Percentiles rank a stretch among this genome's conserved stretches.
phyloP scores from a whole-genome alignment of 768 basidiomycete genomes.

The Amanita jacksonii region DNA sequence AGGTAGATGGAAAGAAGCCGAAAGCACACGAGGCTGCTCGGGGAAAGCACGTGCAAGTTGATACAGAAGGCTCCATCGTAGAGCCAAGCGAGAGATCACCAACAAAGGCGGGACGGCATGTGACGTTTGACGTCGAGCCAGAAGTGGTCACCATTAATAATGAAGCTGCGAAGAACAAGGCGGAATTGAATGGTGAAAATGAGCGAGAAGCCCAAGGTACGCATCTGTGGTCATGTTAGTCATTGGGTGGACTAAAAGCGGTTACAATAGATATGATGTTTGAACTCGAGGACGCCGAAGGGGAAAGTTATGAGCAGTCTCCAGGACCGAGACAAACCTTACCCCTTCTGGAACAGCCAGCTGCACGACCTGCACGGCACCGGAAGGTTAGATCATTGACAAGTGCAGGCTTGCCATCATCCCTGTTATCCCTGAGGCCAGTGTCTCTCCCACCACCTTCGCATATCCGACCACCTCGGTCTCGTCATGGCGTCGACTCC shows the following conservation, averaged over 20 bases:
- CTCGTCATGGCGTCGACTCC: slow-evolving; percentile 28
- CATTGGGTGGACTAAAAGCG: not conserved
- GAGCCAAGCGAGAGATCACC: slow-evolving; percentile 7
- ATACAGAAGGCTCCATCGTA: slow-evolving; percentile 7
- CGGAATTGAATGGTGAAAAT: slow-evolving; percentile 20
- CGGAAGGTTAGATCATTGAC: slow-evolving; percentile 23
- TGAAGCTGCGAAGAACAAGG: slow-evolving; percentile 22
- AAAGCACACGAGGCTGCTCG: slow-evolving; percentile 5
- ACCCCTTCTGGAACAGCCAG: slow-evolving; percentile 33
- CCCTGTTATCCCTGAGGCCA: slow-evolving; percentile 53
- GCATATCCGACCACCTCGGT: slow-evolving; percentile 37
- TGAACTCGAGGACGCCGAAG: slow-evolving; percentile 58
- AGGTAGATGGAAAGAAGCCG: slow-evolving; percentile 13
- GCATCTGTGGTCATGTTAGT: slow-evolving; percentile 14
- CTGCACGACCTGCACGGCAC: slow-evolving; percentile 21
- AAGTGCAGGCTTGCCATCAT: slow-evolving; percentile 38
- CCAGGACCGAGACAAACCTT: slow-evolving; percentile 26
- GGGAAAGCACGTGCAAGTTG: slow-evolving; percentile 3
- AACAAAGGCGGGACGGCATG: slow-evolving; percentile 51
- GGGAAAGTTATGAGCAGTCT: slow-evolving; percentile 26
- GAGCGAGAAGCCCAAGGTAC: slow-evolving; percentile 36
- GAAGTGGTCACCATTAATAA: slow-evolving; percentile 39
- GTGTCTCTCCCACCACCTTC: slow-evolving; percentile 62
- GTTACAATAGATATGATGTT: slow-evolving; percentile 52
- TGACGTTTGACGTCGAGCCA: slow-evolving; percentile 64